phyloP scores from a whole-genome alignment of 2,329 filamentous ascomycete species.

The Nemania sp. region DNA sequence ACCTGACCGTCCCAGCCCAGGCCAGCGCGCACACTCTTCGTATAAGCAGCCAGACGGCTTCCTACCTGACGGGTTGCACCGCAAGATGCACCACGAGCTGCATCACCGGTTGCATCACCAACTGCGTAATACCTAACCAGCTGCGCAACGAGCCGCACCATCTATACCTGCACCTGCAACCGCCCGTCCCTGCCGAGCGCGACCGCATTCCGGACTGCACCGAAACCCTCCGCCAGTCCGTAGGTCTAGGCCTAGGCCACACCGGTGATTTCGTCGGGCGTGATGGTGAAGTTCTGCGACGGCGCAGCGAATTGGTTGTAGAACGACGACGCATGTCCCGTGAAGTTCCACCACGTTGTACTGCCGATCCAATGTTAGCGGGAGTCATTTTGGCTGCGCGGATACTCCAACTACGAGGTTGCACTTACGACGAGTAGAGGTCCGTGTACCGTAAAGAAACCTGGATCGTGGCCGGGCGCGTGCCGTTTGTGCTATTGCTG shows the following conservation, averaged over 20 bases:
- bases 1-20: slow-evolving; percentile 10
- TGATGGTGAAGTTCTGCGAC: slow-evolving; percentile 37
- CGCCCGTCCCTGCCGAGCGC: slow-evolving; percentile 7
- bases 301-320: slow-evolving; percentile 36
- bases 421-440: slow-evolving; percentile 31
- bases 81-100: no score
- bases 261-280: slow-evolving; percentile 35
- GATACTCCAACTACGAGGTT: slow-evolving; percentile 9
- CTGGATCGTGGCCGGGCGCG: slow-evolving; percentile 34
- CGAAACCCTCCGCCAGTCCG: background rate
- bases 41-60: slow-evolving; percentile 22
- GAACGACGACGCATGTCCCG: slow-evolving; percentile 33
- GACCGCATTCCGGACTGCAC: slow-evolving; percentile 8
- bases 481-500: slow-evolving; percentile 25
- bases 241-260: slow-evolving; percentile 29
- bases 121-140: no score
- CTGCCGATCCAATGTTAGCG: slow-evolving; percentile 26
- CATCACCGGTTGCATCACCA: no score
- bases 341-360: slow-evolving; percentile 41
- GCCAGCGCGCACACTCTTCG: slow-evolving; percentile 11
- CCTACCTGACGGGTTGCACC: slow-evolving; percentile 1
- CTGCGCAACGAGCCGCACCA: slow-evolving; percentile 19
- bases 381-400: background rate
- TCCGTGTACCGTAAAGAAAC: slow-evolving; percentile 40
- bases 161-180: slow-evolving; percentile 23